Base-by-base conservation (phyloP, 169 alveolate species). In the Theileria orientalis region DNA sequence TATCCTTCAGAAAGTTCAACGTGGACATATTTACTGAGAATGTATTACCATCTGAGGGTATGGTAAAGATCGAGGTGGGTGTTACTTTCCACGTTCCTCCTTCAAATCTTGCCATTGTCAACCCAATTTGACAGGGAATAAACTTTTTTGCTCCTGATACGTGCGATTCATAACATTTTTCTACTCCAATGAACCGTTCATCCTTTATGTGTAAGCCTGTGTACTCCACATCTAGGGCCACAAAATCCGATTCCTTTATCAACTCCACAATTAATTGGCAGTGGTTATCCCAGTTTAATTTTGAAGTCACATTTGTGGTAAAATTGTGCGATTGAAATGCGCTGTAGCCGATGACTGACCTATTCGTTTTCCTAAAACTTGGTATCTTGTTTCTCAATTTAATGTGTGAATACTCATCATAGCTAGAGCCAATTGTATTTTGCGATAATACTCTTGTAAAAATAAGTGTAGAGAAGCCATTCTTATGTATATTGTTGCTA, bases 81-180 rank as follows among this genome's bases (percentile, higher is more conserved):
- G 94, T 86, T 47, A 92, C 83, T 19, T 87, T 84, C 96, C 96
- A 92, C 2, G 3, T 16, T 11, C 25, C 60, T 30, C 57, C 47
- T 21, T 79, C 86, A n/a, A 49, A 64, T 66, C 74, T 85, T 2
- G 95, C 96, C 25, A 90, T 80, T 37, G 96, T 90, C 52, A 92
- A 76, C 13, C 96, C 96, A 14, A 92, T 77, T 83, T 92, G 96
- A 23, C 94, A 88, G 13, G 96, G 96, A 57, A 92, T 52, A 70
- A 91, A 92, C 69, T 78, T 72, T 41, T 78, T 88, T 19, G 96
- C 95, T 21, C 96, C 96, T 51, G 70, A 74, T 54, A 89, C 79
- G 82, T 92, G 96, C 13, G 95, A 95, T 61, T 90, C 95, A 76
- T 92, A 92, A 73, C 94, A 90, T 52, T 91, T 73, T 44, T 91